A percentile compares a stretch with the other conserved stretches of the same genome.
These are phyloP conservation scores for Albatrellus sp. DNA, from an alignment of 1,284 basidiomycete species.

Conservation along the genomic window DNA sequence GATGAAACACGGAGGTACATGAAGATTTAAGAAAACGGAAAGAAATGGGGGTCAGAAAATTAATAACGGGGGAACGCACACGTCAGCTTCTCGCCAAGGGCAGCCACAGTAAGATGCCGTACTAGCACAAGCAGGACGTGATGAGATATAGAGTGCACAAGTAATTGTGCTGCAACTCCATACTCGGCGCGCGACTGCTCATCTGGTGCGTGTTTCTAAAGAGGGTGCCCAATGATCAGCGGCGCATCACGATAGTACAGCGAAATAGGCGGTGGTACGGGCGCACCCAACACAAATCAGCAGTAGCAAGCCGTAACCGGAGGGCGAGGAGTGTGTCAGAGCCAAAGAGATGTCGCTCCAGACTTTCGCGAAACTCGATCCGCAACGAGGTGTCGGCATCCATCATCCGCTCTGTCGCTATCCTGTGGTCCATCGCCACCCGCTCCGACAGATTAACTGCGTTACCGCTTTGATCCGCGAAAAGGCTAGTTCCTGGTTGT, in stretches of 20 bases:
- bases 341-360: conserved; percentile 48
- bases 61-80: conserved; percentile 24
- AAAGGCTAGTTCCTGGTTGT: too few species aligned
- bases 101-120: conserved; percentile 35
- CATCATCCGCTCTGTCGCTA: too few species aligned
- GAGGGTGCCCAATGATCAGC: not conserved
- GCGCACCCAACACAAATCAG: conserved; percentile 52
- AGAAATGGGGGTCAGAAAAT: too few species aligned
- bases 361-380: conserved; percentile 31
- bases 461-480: too few species aligned
- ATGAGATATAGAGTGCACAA: conserved; percentile 40
- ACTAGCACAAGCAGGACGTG: conserved; percentile 42
- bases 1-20: conserved; percentile 1
- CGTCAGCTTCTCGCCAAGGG: conserved; percentile 21
- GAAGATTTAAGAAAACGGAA: not conserved
- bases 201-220: conserved; percentile 8
- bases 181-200: conserved; percentile 29
- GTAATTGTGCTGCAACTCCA: conserved; percentile 33
- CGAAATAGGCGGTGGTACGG: too few species aligned
- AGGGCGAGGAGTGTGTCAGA: conserved; percentile 37
- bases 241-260: not conserved
- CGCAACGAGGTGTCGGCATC: conserved; percentile 10
- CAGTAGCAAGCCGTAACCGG: conserved; percentile 43
- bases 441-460: too few species aligned
- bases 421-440: conserved; percentile 19